These are phyloP conservation scores for Gossypium stocksii DNA, from an alignment of 345 rosid genomes.

Conservation along the genomic window DNA sequence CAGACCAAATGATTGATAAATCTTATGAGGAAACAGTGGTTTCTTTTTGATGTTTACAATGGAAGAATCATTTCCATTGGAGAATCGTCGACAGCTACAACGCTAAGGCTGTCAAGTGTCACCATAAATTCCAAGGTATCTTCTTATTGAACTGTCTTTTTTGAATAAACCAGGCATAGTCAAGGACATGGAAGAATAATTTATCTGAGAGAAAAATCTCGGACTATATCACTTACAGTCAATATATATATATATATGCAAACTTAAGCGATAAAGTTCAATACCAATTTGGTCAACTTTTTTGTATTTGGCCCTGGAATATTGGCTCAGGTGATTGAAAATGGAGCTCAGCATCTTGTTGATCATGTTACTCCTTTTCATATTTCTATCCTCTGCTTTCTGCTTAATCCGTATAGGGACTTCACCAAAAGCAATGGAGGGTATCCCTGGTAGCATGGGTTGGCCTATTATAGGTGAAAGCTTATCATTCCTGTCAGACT, in stretches of 20 bases:
- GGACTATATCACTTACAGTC: background rate
- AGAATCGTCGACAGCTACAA: background rate
- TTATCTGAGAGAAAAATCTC: background rate
- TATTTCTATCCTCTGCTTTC: constrained; percentile 24
- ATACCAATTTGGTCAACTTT: background rate
- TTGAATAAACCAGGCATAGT: background rate
- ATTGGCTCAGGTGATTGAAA: background rate
- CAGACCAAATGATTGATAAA: background rate
- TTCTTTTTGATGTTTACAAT: background rate
- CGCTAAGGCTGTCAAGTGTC: background rate
- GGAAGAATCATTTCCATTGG: background rate
- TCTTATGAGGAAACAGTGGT: background rate
- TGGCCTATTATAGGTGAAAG: constrained; percentile 66
- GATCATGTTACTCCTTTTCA: constrained; percentile 22
- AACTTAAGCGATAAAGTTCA: background rate
- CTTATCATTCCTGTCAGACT: constrained; percentile 48
- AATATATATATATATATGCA: background rate
- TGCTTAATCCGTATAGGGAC: constrained; percentile 26
- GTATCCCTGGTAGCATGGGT: constrained; percentile 52
- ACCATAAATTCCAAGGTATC: background rate
- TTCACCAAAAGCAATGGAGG: constrained; percentile 55
- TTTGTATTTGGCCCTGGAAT: background rate
- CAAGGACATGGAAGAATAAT: background rate
- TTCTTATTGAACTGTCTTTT: background rate
- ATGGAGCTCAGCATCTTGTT: constrained; percentile 45